These are phyloP conservation scores for Tetracladium maxilliforme DNA, from an alignment of 2,329 filamentous ascomycete genomes.

Conservation along the genomic window DNA sequence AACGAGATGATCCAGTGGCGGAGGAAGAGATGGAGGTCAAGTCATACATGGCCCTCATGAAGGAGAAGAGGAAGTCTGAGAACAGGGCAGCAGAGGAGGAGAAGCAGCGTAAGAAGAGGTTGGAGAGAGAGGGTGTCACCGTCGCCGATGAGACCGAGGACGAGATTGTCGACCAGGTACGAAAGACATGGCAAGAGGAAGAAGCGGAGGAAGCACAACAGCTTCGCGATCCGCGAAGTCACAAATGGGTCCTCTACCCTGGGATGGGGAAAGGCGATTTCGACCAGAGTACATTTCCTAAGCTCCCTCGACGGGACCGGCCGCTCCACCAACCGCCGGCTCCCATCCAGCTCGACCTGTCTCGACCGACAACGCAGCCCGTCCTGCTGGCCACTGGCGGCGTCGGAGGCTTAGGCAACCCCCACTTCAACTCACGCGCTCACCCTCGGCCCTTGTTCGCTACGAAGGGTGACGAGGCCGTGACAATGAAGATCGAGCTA, in stretches of 20 bases:
- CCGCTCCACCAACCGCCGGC: constrained; percentile 52
- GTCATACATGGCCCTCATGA: constrained; percentile 11
- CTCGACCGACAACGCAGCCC: constrained; percentile 64
- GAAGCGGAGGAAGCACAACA: constrained; percentile 16
- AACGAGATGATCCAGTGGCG: constrained; percentile 60
- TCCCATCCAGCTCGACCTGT: constrained; percentile 61
- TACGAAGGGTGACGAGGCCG: constrained; percentile 68
- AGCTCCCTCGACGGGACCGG: constrained; percentile 33
- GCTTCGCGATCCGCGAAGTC: constrained; percentile 28
- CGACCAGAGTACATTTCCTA: constrained; percentile 30
- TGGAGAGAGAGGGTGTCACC: constrained; percentile 17
- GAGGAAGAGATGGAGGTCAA: constrained; percentile 39
- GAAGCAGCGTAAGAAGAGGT: constrained; percentile 2
- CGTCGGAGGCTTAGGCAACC: constrained; percentile 81
- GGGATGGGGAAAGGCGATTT: constrained; percentile 63
- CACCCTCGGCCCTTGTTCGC: constrained; percentile 71
- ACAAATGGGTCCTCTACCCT: constrained; percentile 81
- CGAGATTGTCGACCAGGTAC: constrained; percentile 25
- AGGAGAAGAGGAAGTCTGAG: constrained; percentile 14
- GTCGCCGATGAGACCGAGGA: constrained; percentile 18
- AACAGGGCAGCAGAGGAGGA: constrained; percentile 3
- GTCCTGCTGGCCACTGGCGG: constrained; percentile 79
- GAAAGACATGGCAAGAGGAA: constrained; percentile 10
- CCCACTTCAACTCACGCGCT: constrained; percentile 74
- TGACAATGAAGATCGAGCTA: constrained; percentile 67